Evolutionary conservation across 2,329 filamentous ascomycete species (phyloP), one percentile per base, ranked within the genome.

Genomic region (Trichoderma lentiforme): DNA sequence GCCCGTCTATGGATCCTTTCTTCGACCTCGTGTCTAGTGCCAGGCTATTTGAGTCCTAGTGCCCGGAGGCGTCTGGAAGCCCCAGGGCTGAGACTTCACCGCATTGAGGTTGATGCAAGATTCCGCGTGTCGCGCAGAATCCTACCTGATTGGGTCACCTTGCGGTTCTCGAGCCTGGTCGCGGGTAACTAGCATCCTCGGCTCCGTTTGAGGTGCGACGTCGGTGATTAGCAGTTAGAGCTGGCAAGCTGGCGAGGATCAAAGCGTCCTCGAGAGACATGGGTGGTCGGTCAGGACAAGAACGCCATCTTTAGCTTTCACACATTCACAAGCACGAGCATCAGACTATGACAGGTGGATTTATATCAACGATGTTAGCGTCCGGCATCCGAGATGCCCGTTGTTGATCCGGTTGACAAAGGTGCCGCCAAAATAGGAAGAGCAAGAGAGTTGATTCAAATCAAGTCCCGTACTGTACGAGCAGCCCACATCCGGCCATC

Each of bases 71-170:
- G 66, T 53, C 57, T 51, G 36, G 26, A 47, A 61, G 26, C 28
- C 32, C 26, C 36, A 47, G 66, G 39, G 57, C 56, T 51, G 53
- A 36, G 56, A 61, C 66, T 70, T 70, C 57, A 70, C 66, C 66
- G 66, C 66, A 70, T 70, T 62, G 57, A 70, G 66, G 56, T 36
- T 51, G 53, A 61, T 61, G 66, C 66, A 61, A 61, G 57, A 61
- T 70, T 51, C 66, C 36, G 65, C 57, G 56, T 70, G 66, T 53
- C 56, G 66, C 66, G 66, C 66, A 62, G 39, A 70, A 62, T 70
- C 56, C 57, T 28, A 7, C 66, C 66, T 62, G 39, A 70, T 70
- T 62, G 56, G 66, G 66, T 43, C 56, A 70, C 21, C 21, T 70
- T 12, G 21, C 51, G 51, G 51, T 26, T n/a, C 36, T 67, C 32